Conservation (phyloP, 768 basidiomycete species). For the Mycena venus region DNA sequence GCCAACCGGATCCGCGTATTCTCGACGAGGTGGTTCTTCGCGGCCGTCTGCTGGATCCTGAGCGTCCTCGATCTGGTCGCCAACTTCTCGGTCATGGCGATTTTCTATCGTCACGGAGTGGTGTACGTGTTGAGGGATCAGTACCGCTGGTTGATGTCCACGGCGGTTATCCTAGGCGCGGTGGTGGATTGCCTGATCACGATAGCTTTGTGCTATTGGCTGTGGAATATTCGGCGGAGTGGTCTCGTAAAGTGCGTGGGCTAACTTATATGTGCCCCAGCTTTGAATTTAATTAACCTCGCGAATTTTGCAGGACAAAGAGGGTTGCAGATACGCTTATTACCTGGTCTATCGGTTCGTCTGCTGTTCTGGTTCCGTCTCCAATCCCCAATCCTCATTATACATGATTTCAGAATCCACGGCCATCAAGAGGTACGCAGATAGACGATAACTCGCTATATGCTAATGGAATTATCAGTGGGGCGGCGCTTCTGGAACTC, state of each 20-base stretch:
- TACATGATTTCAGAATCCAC: background rate
- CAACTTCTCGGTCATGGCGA: background rate
- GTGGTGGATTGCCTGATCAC: background rate
- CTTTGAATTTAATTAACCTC: too few species aligned
- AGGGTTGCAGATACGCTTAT: background rate
- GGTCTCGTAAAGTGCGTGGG: too few species aligned
- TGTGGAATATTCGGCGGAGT: background rate
- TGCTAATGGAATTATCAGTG: background rate
- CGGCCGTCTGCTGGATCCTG: background rate
- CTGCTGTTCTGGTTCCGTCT: background rate
- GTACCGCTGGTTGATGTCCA: background rate
- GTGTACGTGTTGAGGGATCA: background rate
- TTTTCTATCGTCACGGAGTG: background rate
- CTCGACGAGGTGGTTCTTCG: background rate
- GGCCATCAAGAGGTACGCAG: background rate
- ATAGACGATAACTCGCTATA: too few species aligned
- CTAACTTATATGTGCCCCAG: too few species aligned
- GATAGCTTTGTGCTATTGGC: background rate
- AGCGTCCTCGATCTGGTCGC: background rate
- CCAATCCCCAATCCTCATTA: background rate
- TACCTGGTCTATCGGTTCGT: background rate
- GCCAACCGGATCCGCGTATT: background rate
- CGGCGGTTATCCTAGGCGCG: background rate
- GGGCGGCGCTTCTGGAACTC: background rate
- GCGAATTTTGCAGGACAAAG: too few species aligned